Percentiles rank a stretch among this genome's conserved stretches.
These are phyloP conservation scores for Lupinus albus DNA, from an alignment of 306 rosid species.

Conservation along the genomic window DNA sequence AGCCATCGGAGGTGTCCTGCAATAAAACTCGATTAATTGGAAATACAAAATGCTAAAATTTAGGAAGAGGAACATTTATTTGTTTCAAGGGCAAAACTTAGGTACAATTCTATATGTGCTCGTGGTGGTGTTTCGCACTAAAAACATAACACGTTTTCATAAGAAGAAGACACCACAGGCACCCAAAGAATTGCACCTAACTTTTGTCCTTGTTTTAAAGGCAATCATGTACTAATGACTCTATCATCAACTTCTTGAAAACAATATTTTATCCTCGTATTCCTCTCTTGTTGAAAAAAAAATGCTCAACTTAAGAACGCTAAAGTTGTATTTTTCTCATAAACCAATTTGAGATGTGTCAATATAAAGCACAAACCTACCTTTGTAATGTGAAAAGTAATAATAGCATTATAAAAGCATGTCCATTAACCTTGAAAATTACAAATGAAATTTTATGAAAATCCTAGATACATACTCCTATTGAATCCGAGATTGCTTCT, in stretches of 20 bases:
- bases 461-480: slow-evolving; percentile 59
- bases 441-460: slow-evolving; percentile 23
- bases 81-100: no score
- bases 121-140: no score
- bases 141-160: no score
- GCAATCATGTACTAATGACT: not conserved
- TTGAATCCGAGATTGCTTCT: slow-evolving; percentile 49
- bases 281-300: not conserved
- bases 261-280: not conserved
- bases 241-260: not conserved
- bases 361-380: not conserved
- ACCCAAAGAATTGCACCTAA: no score
- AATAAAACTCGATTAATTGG: slow-evolving; percentile 28
- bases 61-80: not conserved
- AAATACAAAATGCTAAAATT: slow-evolving; percentile 3
- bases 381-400: not conserved
- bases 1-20: slow-evolving; percentile 60
- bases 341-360: not conserved
- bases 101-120: no score
- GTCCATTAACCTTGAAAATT: not conserved
- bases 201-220: not conserved
- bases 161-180: no score
- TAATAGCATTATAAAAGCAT: not conserved
- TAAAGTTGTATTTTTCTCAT: not conserved
- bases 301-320: not conserved